phyloP scores from a whole-genome alignment of 345 rosid genomes.

The Eucalyptus tenuipes region DNA sequence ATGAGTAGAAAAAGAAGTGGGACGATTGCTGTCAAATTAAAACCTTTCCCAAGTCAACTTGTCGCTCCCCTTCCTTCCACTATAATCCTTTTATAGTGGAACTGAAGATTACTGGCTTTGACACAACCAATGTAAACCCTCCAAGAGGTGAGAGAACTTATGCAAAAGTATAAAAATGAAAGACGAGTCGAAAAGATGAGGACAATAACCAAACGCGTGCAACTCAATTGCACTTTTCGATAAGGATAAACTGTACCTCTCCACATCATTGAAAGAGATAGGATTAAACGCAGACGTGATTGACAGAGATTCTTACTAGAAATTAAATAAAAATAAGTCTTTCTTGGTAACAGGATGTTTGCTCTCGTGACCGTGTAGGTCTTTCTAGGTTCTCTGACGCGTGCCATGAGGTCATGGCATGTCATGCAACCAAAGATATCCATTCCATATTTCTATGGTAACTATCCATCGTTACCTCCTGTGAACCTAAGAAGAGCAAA shows the following conservation, averaged over 20 bases:
- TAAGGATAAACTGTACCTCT: neutral
- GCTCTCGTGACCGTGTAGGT: neutral
- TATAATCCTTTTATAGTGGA: neutral
- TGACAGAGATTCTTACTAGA: neutral
- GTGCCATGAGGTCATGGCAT: neutral
- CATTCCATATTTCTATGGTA: neutral
- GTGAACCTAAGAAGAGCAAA: neutral
- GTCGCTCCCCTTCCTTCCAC: neutral
- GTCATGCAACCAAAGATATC: neutral
- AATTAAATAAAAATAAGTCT: neutral
- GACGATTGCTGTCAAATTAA: neutral
- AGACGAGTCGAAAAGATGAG: neutral
- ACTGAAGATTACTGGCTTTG: neutral
- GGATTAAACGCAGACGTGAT: neutral
- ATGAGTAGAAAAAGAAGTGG: neutral
- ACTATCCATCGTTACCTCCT: neutral
- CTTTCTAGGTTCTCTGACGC: neutral
- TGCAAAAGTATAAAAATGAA: neutral
- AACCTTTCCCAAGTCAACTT: neutral
- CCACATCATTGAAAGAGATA: neutral
- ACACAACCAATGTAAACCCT: neutral
- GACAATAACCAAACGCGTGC: neutral
- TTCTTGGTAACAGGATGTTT: neutral
- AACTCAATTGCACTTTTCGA: neutral
- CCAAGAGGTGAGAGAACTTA: neutral